Conservation (phyloP, 164 flowering plant genomes). For the Amborella trichopoda region DNA sequence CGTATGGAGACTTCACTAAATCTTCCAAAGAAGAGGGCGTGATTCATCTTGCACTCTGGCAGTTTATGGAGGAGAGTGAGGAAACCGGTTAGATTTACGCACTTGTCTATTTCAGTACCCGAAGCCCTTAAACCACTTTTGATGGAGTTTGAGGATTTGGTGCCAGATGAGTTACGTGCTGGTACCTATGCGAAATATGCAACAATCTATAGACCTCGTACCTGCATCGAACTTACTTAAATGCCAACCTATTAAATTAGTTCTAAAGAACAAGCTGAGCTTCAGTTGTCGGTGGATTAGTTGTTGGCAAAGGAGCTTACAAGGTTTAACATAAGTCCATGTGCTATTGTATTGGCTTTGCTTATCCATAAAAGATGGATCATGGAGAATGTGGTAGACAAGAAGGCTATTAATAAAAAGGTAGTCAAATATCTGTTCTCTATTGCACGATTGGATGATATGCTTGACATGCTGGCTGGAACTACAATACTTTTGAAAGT, state of each 20-base stretch:
- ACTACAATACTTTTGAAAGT: neutral
- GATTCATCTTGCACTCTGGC: neutral
- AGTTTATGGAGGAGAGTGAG: neutral
- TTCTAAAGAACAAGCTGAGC: no score
- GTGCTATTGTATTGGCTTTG: neutral
- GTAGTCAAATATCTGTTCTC: neutral
- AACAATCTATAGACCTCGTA: neutral
- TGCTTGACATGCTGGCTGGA: neutral
- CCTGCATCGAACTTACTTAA: neutral
- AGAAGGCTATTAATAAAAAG: neutral
- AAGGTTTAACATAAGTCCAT: neutral
- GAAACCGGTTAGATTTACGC: neutral
- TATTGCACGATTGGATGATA: no score
- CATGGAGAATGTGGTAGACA: neutral
- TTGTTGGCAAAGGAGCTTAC: neutral
- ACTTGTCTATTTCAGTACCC: neutral
- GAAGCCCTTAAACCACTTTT: no score
- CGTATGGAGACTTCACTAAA: no score
- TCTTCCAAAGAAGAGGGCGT: neutral
- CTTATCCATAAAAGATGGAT: neutral
- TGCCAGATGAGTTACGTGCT: neutral
- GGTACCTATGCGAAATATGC: neutral
- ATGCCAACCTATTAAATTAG: neutral
- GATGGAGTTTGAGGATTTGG: neutral
- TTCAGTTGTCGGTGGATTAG: neutral